Evolutionary conservation across 2,329 filamentous ascomycete species (phyloP).

Genomic region (Bipolaris sorokiniana): DNA sequence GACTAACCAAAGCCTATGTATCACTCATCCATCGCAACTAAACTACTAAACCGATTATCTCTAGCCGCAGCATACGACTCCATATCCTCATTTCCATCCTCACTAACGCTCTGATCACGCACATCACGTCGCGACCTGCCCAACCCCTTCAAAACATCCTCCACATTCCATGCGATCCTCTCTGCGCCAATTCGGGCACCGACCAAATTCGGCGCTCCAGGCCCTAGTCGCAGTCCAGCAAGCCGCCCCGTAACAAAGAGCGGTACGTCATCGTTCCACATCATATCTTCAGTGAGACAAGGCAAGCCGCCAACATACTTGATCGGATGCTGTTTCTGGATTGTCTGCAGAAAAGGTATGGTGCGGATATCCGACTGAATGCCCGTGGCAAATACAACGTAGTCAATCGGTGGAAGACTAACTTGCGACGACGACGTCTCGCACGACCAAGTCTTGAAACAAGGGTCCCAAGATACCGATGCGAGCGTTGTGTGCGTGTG

Average conservation of each 20-base stretch:
- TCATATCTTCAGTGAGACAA: constrained; percentile 75
- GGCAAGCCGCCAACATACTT: constrained; percentile 70
- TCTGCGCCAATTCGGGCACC: constrained; percentile 76
- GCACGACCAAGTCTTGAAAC: constrained; percentile 46
- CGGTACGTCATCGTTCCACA: constrained; percentile 75
- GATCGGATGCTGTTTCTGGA: constrained; percentile 67
- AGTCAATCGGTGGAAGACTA: constrained; percentile 62
- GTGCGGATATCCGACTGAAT: constrained; percentile 67
- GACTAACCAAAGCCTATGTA: not conserved
- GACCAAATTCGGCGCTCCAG: constrained; percentile 74
- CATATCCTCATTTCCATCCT: constrained; percentile 31
- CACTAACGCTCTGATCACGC: constrained; percentile 4
- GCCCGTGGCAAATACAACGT: constrained; percentile 79
- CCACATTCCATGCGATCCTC: constrained; percentile 72
- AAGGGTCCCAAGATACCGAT: constrained; percentile 58
- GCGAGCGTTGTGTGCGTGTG: constrained; percentile 64
- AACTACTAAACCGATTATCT: constrained; percentile 51
- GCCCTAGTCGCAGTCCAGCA: constrained; percentile 71
- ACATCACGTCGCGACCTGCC: constrained; percentile 11
- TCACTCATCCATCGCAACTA: constrained; percentile 22
- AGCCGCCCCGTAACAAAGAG: constrained; percentile 74
- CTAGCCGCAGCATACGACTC: constrained; percentile 49
- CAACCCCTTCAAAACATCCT: constrained; percentile 58
- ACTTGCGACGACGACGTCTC: constrained; percentile 52
- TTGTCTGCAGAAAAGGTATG: constrained; percentile 66